A percentile compares a stretch with the other conserved stretches of the same genome.
These are phyloP conservation scores for Grosmannia huntii DNA, from an alignment of 2,329 filamentous ascomycete genomes.

Conservation along the genomic window DNA sequence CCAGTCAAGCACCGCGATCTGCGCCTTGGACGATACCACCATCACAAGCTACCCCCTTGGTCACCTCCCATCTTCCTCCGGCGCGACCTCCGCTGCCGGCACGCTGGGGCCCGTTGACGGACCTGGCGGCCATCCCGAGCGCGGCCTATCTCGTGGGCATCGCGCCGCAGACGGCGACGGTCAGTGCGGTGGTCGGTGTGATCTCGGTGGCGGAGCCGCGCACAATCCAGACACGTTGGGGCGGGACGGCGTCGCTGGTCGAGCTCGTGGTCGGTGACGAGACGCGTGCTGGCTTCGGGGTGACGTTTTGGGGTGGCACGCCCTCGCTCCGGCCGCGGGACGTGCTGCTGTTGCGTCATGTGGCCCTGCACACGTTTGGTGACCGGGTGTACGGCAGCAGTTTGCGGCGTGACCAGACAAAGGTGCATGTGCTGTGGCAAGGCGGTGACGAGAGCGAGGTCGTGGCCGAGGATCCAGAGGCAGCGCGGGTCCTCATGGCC, in stretches of 20 bases:
- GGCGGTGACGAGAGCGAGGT: slow-evolving; percentile 19
- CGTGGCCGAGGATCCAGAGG: background rate
- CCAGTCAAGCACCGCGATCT: too few species aligned
- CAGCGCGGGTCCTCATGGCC: slow-evolving; percentile 35
- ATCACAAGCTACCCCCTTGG: too few species aligned
- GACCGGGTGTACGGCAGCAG: slow-evolving; percentile 76
- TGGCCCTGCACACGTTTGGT: slow-evolving; percentile 64
- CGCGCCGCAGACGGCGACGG: slow-evolving; percentile 66
- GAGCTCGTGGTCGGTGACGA: slow-evolving; percentile 79
- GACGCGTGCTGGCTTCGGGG: slow-evolving; percentile 47
- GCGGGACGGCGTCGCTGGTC: slow-evolving; percentile 49
- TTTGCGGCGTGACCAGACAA: slow-evolving; percentile 57
- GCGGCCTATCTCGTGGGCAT: slow-evolving; percentile 53
- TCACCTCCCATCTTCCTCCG: background rate
- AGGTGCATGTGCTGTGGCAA: slow-evolving; percentile 53
- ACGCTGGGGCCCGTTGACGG: slow-evolving; percentile 33
- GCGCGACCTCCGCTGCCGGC: slow-evolving; percentile 11
- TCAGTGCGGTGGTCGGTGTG: slow-evolving; percentile 70
- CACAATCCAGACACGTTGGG: slow-evolving; percentile 53
- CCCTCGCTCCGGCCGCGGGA: slow-evolving; percentile 51
- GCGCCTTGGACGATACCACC: too few species aligned
- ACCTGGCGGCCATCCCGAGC: slow-evolving; percentile 58
- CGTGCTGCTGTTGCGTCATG: slow-evolving; percentile 65
- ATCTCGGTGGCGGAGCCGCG: slow-evolving; percentile 58
- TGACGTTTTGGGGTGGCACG: slow-evolving; percentile 1